Base-by-base conservation (phyloP, 2,329 filamentous ascomycete species). In the Phyllachora maydis region DNA sequence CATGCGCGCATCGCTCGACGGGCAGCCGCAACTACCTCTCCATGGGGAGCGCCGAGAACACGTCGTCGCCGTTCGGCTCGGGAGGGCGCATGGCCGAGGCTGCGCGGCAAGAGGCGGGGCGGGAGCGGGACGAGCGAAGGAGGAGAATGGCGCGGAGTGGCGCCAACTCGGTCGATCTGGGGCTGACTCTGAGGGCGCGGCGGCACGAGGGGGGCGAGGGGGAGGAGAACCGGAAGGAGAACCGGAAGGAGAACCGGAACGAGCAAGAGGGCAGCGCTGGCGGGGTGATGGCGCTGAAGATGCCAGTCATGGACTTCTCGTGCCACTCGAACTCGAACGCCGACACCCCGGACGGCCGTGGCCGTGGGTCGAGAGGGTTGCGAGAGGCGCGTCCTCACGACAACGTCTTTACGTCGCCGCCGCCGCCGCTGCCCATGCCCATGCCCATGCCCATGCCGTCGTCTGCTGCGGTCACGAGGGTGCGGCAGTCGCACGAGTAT, bases 11-110 rank as follows among this genome's bases (percentile, higher is more conserved):
- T 8, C 32, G 39, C n/a, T 35, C 37, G 5, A 52, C 43, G 6
- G 51, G 55, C 1, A 46, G 42, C 12, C 46, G 44, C 26, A 54
- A 61, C 26, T 64, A 63, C 30, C 46, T 60, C 19, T 46, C 45
- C 29, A 39, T 62, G 3, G 54, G 47, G n/a, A n/a, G n/a, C n/a
- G n/a, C n/a, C n/a, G n/a, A n/a, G n/a, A n/a, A n/a, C n/a, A n/a
- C n/a, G n/a, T n/a, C n/a, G n/a, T n/a, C n/a, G n/a, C n/a, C n/a
- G n/a, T n/a, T n/a, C n/a, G n/a, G n/a, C n/a, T n/a, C n/a, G n/a
- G n/a, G n/a, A n/a, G n/a, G n/a, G n/a, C n/a, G n/a, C n/a, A n/a
- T n/a, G n/a, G n/a, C n/a, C n/a, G n/a, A n/a, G n/a, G n/a, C n/a
- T n/a, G n/a, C n/a, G 18, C 13, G 5, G 23, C 11, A n/a, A 16